Evolutionary conservation across 2,329 filamentous ascomycete species (phyloP), one percentile per base, ranked within the genome.

Genomic region (Botrytis aclada): DNA sequence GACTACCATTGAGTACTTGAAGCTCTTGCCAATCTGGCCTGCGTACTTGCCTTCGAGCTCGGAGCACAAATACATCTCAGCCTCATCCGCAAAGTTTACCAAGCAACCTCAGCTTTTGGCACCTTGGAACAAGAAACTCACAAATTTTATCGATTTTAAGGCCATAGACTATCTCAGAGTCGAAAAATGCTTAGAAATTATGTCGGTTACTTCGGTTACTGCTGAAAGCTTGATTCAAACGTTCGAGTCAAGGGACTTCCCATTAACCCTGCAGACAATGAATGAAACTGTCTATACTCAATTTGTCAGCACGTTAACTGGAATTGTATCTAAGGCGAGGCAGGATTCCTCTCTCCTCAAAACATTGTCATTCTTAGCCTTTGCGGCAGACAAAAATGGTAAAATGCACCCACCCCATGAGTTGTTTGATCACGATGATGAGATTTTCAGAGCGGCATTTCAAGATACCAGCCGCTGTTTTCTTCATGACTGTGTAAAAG

Each of bases 371-470:
- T 45, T 69, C 54, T 67, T 73, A 22, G 6, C 39, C 39, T 37
- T 80, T 51, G 79, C 77, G 3, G 71, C 76, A 1, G 74, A 81
- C 61, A 76, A 72, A 66, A 70, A 75, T 25, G 32, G 65, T n/a
- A 73, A 54, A 2, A 72, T 80, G 43, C 72, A 67, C 22, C 65
- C 62, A 37, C 43, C 74, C 1, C 70, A 43, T 34, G 74, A 77
- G 16, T 54, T 81, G 9, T 81, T 75, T 37, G 77, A 81, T 45
- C 76, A 78, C 39, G 37, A 75, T 22, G 75, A 79, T 45, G 1
- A 25, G 32, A 74, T 80, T 22, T 81, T 80, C 39, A 20, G 43
- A 34, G 71, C 79, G 3, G 80, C 79, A 16, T 81, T 81, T 54
- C 71, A 75, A 60, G 71, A 72, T 32, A n/a, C 20, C 34, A 9